Evolutionary conservation across 192 early-diverging fungal genomes (phyloP).

Genomic region (Geranomyces michiganensis): DNA sequence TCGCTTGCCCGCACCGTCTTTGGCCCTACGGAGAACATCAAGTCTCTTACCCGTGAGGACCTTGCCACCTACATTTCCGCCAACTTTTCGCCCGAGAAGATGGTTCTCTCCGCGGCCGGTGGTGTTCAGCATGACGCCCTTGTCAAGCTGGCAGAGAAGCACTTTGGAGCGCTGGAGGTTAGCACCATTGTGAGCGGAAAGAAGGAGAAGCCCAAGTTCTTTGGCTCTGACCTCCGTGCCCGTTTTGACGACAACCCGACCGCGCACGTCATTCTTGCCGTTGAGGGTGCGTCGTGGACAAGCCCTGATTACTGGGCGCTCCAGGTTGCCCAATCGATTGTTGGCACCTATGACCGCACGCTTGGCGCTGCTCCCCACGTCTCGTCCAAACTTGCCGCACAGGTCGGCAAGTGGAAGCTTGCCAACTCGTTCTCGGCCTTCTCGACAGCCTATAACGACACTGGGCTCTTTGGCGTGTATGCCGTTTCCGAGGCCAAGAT

Average conservation of each 20-base stretch:
- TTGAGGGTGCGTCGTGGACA: conserved; percentile 95
- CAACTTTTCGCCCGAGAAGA: conserved; percentile 96
- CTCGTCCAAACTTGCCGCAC: conserved; percentile 82
- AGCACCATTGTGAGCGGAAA: conserved; percentile 35
- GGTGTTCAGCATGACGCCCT: conserved; percentile 91
- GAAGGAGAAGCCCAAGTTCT: conserved; percentile 74
- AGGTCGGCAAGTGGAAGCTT: conserved; percentile 75
- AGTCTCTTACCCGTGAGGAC: conserved; percentile 83
- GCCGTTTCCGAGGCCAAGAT: conserved; percentile 80
- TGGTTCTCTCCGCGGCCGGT: conserved; percentile 92
- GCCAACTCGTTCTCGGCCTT: conserved; percentile 99
- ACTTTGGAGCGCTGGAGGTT: conserved; percentile 79
- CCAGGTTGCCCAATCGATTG: conserved; percentile 92
- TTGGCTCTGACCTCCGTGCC: conserved; percentile 89
- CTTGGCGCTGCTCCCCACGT: conserved; percentile 86
- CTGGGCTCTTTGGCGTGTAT: conserved; percentile 97
- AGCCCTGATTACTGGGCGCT: conserved; percentile 94
- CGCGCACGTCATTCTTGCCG: conserved; percentile 94
- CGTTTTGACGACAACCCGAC: conserved; percentile 86
- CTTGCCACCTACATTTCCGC: conserved; percentile 84
- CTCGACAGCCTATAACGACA: conserved; percentile 98
- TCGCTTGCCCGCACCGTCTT: conserved; percentile 92
- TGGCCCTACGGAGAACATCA: conserved; percentile 92
- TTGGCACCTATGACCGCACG: conserved; percentile 96
- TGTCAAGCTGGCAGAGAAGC: conserved; percentile 88